Percentiles rank a stretch among this genome's conserved stretches.
Evolutionary conservation across 2,329 filamentous ascomycete species (phyloP).

Genomic region (Sclerotinia subarctica): DNA sequence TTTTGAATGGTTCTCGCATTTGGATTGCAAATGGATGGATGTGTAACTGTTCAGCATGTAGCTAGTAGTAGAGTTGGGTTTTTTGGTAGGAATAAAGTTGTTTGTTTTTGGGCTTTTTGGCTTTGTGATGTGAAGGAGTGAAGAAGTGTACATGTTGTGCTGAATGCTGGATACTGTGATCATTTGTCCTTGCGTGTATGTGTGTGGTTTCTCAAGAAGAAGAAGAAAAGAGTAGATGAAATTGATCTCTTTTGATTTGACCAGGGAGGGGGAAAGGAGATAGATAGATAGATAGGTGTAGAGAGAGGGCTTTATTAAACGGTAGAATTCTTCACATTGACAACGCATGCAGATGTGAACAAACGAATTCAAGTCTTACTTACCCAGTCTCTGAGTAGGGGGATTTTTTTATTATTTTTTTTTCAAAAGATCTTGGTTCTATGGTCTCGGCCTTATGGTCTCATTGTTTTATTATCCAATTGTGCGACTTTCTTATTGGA

Average conservation of each 20-base stretch:
- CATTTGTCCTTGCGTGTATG: background rate
- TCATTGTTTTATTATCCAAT: background rate
- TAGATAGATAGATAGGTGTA: too few species aligned
- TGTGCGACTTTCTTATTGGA: background rate
- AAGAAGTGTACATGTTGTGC: background rate
- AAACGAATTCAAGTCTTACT: background rate
- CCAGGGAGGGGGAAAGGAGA: too few species aligned
- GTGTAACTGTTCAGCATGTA: too few species aligned
- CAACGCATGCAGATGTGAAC: constrained; percentile 20
- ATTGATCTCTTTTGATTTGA: background rate
- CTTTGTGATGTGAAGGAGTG: background rate
- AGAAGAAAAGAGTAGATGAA: background rate
- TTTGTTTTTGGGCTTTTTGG: background rate
- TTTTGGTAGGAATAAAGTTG: background rate
- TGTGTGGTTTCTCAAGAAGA: background rate
- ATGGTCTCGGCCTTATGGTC: background rate
- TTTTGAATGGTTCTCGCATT: background rate
- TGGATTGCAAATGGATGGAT: background rate
- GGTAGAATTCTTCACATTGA: constrained; percentile 17
- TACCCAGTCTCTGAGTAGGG: background rate
- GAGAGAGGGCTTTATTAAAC: background rate
- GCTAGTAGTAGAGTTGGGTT: background rate
- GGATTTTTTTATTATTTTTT: background rate
- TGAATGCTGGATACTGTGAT: constrained; percentile 1
- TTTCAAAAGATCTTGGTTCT: background rate